Conservation (phyloP, 1,284 basidiomycete genomes). For the Puccinia novopanici region DNA sequence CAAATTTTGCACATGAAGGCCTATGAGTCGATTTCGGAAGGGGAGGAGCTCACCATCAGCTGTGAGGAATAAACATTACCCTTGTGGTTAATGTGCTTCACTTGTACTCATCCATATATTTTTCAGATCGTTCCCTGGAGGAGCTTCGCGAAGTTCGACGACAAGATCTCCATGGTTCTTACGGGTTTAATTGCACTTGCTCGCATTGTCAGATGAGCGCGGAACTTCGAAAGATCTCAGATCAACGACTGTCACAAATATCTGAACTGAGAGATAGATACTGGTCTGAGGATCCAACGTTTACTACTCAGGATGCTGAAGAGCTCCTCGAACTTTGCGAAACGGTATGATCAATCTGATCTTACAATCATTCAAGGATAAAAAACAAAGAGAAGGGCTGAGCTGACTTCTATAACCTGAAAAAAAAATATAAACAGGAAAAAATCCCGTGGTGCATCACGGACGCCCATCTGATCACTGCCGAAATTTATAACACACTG, state of each 20-base stretch:
- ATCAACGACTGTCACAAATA: background rate
- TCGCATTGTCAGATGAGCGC: constrained; percentile 35
- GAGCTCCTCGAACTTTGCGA: constrained; percentile 22
- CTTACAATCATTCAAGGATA: background rate
- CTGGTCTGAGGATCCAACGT: background rate
- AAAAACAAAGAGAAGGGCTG: too few relatives aligned
- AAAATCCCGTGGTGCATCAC: constrained; percentile 17
- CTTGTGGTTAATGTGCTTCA: too few relatives aligned
- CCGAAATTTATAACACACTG: constrained; percentile 27
- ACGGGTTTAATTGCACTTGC: constrained; percentile 37
- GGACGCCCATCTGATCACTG: background rate
- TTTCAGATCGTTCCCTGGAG: constrained; percentile 23
- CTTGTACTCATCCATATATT: background rate
- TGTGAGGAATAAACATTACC: constrained; percentile 26
- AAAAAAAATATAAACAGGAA: constrained; percentile 25
- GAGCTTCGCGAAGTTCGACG: background rate
- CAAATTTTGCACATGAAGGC: constrained; percentile 23
- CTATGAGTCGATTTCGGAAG: constrained; percentile 9
- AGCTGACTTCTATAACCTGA: background rate
- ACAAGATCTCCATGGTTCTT: background rate
- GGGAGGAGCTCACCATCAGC: constrained; percentile 40
- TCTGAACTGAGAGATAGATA: background rate
- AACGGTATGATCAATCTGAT: constrained; percentile 12
- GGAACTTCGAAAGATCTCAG: constrained; percentile 9
- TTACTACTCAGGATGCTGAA: background rate